These are phyloP conservation scores for Chlorociboria aeruginascens DNA, from an alignment of 495 filamentous ascomycete species.

Conservation along the genomic window DNA sequence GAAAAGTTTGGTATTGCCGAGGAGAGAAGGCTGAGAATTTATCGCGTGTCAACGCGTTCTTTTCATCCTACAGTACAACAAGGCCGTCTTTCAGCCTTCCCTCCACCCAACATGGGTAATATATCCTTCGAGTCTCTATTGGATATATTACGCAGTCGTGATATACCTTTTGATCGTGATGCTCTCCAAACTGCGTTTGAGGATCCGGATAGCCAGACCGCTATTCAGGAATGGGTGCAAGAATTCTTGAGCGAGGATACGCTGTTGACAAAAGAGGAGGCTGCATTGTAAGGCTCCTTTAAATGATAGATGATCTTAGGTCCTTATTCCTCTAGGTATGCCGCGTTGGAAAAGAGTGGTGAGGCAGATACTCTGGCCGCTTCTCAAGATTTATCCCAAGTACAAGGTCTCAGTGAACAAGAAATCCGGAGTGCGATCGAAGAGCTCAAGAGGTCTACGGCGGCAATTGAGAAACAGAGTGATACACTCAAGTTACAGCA, in stretches of 20 bases:
- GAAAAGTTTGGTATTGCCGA: background rate
- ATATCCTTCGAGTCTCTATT: slow-evolving; percentile 11
- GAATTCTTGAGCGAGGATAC: slow-evolving; percentile 31
- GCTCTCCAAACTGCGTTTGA: slow-evolving; percentile 14
- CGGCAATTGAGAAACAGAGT: slow-evolving; percentile 32
- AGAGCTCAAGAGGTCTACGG: slow-evolving; percentile 33
- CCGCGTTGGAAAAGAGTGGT: slow-evolving; percentile 25
- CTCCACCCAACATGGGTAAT: slow-evolving; percentile 11
- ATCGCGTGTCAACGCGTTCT: background rate
- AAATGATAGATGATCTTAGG: slow-evolving; percentile 4
- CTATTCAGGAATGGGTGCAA: slow-evolving; percentile 27
- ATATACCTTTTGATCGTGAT: slow-evolving; percentile 16
- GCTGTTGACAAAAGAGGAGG: slow-evolving; percentile 30
- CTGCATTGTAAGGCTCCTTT: slow-evolving; percentile 23
- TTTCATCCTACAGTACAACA: slow-evolving; percentile 3
- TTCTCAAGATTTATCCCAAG: slow-evolving; percentile 21
- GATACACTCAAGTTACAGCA: slow-evolving; percentile 31
- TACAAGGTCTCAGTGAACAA: slow-evolving; percentile 25
- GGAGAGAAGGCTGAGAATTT: background rate
- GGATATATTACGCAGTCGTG: slow-evolving; percentile 15
- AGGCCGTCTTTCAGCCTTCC: slow-evolving; percentile 11
- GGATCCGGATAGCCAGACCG: slow-evolving; percentile 13
- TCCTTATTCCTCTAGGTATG: slow-evolving; percentile 21
- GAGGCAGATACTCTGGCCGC: slow-evolving; percentile 24
- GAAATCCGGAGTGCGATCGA: slow-evolving; percentile 32